Percentiles rank a stretch among this genome's conserved stretches.
phyloP scores from a whole-genome alignment of 1,139 yeast genomes.

The Kurtzmaniella quercitrusa region DNA sequence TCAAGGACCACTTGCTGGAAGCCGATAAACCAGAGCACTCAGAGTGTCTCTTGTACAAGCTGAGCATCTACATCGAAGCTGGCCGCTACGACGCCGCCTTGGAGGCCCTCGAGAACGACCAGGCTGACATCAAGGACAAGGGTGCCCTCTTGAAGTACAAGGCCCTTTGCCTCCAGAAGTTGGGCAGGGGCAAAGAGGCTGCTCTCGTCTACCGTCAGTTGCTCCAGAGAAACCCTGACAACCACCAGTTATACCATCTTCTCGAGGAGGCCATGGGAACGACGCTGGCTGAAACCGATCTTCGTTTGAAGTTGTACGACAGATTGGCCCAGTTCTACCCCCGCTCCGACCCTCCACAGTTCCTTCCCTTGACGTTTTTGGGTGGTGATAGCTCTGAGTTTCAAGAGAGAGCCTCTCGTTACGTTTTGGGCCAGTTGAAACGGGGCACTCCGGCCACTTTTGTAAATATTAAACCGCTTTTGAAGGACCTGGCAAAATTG shows the following conservation, averaged over 20 bases:
- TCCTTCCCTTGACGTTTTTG: constrained; percentile 72
- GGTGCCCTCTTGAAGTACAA: constrained; percentile 60
- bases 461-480: constrained; percentile 78
- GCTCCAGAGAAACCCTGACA: constrained; percentile 84
- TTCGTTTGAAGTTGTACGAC: constrained; percentile 55
- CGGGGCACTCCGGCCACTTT: constrained; percentile 92
- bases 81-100: constrained; percentile 68
- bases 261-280: constrained; percentile 63
- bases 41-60: constrained; percentile 75
- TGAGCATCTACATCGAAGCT: constrained; percentile 55
- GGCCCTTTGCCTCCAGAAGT: constrained; percentile 52
- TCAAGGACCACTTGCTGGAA: constrained; percentile 63
- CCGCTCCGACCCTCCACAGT: constrained; percentile 73
- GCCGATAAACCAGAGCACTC: constrained; percentile 73
- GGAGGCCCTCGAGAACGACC: constrained; percentile 51
- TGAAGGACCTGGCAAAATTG: constrained; percentile 47
- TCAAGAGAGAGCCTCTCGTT: constrained; percentile 40
- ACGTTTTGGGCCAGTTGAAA: constrained; percentile 57
- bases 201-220: constrained; percentile 63
- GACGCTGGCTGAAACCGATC: constrained; percentile 23
- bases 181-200: constrained; percentile 53
- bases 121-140: constrained; percentile 57
- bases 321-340: constrained; percentile 72
- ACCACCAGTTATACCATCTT: constrained; percentile 56
- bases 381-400: constrained; percentile 49